Base-by-base conservation (phyloP, 768 basidiomycete genomes). In the Suillus occidentalis region DNA sequence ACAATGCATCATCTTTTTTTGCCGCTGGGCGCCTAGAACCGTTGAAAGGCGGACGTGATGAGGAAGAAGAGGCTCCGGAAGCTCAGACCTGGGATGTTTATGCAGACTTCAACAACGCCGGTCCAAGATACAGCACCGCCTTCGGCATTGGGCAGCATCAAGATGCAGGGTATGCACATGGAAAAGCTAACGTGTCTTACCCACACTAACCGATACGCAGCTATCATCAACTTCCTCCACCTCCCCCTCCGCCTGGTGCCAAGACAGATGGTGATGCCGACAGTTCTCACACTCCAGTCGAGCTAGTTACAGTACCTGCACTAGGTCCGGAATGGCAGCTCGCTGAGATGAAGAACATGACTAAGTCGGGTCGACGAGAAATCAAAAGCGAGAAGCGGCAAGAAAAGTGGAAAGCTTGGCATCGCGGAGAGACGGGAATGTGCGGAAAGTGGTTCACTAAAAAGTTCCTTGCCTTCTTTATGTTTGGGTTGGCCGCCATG, bases 301-400 rank as follows among this genome's bases (percentile, higher is more conserved):
- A 98, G 76, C 82, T 96, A 75, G 90, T 97, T 52, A 97, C 95
- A 1, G 94, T 97, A 0, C 95, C 95, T 3, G 92, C 92, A 2
- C 82, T 98, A 3, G 95, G 95, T 22, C 80, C 95, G 0, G 95
- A 98, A 78, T 98, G 95, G 95, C 84, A 84, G 31, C 87, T 87
- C 59, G 79, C 84, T 22, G 95, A 98, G 74, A 77, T 97, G 75
- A 84, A 83, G 57, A 84, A 84, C 43, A 90, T 94, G 85, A 91
- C 90, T 1, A 90, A 88, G 71, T 78, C 87, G 2, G 91, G 86
- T 6, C 85, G 84, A 72, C 81, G 84, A 36, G 89, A 93, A 75
- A 80, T 84, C 59, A 86, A 86, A 72, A 71, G 78, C 16, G 86
- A 87, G 57, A 72, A 77, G 57, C 81, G 87, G 63, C 77, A 71